A percentile compares a stretch with the other conserved stretches of the same genome.
phyloP scores from a whole-genome alignment of 805 yeast genomes.

The Monosporozyma siamensis region DNA sequence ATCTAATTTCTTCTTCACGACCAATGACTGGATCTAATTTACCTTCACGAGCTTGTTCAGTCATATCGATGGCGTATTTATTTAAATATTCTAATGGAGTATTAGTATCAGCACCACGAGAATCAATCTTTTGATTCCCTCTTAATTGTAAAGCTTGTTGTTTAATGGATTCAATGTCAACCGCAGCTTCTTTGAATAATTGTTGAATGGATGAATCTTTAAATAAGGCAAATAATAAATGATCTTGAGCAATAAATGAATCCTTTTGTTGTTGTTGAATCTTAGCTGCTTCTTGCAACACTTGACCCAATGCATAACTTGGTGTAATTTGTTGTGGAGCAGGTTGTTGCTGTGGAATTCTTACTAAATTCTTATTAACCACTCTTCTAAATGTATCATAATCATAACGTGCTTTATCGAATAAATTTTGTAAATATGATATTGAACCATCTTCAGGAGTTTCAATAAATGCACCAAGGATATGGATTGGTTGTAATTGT shows the following conservation, averaged over 20 bases:
- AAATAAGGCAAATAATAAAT: constrained; percentile 71
- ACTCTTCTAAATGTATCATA: constrained; percentile 71
- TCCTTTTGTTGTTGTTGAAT: constrained; percentile 85
- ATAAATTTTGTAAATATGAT: constrained; percentile 67
- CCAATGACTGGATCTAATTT: constrained; percentile 97
- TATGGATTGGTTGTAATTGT: constrained; percentile 78
- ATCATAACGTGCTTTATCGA: constrained; percentile 82
- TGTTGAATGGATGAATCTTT: constrained; percentile 66
- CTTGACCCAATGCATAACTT: constrained; percentile 64
- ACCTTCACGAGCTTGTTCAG: constrained; percentile 88
- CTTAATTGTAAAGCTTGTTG: constrained; percentile 72
- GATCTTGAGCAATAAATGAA: constrained; percentile 88
- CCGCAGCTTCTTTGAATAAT: constrained; percentile 60
- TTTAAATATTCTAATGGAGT: constrained; percentile 71
- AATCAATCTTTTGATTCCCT: constrained; percentile 86
- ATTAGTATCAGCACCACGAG: constrained; percentile 88
- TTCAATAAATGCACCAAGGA: constrained; percentile 83
- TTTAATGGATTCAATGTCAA: constrained; percentile 63
- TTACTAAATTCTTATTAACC: constrained; percentile 72
- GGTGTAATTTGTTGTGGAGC: constrained; percentile 77
- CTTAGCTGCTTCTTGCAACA: constrained; percentile 65
- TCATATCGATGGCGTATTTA: constrained; percentile 89
- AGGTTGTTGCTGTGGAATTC: constrained; percentile 82
- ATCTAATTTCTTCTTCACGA: constrained; percentile 94
- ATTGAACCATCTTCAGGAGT: constrained; percentile 44